phyloP scores from a whole-genome alignment of 805 yeast genomes.

The Brettanomyces custersianus region DNA sequence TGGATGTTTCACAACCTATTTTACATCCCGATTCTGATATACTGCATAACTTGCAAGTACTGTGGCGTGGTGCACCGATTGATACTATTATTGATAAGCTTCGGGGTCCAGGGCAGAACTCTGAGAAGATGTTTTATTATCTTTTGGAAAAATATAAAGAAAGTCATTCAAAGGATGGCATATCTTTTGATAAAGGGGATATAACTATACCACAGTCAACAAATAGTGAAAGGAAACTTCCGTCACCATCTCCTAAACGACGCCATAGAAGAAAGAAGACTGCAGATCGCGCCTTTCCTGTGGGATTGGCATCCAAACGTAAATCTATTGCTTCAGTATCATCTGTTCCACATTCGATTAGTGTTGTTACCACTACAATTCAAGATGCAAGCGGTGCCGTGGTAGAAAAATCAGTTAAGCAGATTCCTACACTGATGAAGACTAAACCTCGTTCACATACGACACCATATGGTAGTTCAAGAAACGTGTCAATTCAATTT shows the following conservation, averaged over 20 bases:
- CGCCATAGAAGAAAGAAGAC: not conserved
- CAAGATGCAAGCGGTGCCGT: conserved; percentile 25
- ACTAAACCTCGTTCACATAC: too few relatives aligned
- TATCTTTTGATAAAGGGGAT: conserved; percentile 6
- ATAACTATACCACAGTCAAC: not conserved
- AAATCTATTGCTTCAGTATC: not conserved
- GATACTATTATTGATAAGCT: conserved; percentile 22
- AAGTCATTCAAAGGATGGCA: conserved; percentile 14
- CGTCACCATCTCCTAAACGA: not conserved
- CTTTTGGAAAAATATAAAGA: conserved; percentile 25
- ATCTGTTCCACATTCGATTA: conserved; percentile 12
- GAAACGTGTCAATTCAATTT: too few relatives aligned
- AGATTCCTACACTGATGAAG: too few relatives aligned
- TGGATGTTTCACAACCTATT: conserved; percentile 19
- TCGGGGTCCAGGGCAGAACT: conserved; percentile 15
- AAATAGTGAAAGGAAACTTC: not conserved
- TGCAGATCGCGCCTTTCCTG: conserved; percentile 1
- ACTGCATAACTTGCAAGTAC: conserved; percentile 42
- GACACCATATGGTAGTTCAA: too few relatives aligned
- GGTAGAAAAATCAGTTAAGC: too few relatives aligned
- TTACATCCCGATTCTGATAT: conserved; percentile 38
- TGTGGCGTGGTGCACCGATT: conserved; percentile 47
- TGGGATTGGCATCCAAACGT: not conserved
- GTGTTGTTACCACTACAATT: conserved; percentile 25
- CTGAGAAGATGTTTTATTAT: conserved; percentile 30